phyloP scores from a whole-genome alignment of 2,329 filamentous ascomycete genomes.

The Stagonosporopsis vannaccii region DNA sequence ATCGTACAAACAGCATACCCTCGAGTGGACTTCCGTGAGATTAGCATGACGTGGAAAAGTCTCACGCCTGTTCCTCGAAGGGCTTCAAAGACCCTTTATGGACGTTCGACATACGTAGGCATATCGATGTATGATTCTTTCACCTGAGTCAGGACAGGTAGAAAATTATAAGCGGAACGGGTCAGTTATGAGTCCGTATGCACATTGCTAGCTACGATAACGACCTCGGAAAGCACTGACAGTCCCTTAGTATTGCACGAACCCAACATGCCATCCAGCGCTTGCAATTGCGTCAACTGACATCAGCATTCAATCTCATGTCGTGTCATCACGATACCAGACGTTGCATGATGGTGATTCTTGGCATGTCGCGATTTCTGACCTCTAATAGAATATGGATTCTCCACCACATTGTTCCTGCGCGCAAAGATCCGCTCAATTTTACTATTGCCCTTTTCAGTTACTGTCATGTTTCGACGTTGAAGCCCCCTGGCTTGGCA shows the following conservation, averaged over 20 bases:
- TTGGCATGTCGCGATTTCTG: background rate
- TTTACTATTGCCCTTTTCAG: conserved; percentile 9
- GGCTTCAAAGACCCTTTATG: background rate
- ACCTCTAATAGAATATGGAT: background rate
- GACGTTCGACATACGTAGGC: background rate
- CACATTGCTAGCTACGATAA: background rate
- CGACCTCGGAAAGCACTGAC: background rate
- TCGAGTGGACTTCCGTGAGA: background rate
- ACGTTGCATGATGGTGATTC: background rate
- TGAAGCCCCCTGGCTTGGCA: conserved; percentile 19
- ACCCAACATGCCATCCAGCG: background rate
- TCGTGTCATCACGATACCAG: background rate
- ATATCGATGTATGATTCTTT: background rate
- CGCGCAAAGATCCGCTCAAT: conserved; percentile 14
- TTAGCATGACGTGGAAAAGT: background rate
- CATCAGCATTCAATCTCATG: background rate
- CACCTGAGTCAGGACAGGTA: conserved; percentile 6
- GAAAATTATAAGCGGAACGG: background rate
- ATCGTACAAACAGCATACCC: background rate
- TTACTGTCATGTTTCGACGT: conserved; percentile 25
- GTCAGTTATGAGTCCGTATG: background rate
- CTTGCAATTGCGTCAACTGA: background rate
- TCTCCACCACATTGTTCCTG: conserved; percentile 8
- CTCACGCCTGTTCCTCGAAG: background rate
- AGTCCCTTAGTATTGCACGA: background rate